Conservation (phyloP, 2,329 filamentous ascomycete genomes). For the Phialophora verrucosa region DNA sequence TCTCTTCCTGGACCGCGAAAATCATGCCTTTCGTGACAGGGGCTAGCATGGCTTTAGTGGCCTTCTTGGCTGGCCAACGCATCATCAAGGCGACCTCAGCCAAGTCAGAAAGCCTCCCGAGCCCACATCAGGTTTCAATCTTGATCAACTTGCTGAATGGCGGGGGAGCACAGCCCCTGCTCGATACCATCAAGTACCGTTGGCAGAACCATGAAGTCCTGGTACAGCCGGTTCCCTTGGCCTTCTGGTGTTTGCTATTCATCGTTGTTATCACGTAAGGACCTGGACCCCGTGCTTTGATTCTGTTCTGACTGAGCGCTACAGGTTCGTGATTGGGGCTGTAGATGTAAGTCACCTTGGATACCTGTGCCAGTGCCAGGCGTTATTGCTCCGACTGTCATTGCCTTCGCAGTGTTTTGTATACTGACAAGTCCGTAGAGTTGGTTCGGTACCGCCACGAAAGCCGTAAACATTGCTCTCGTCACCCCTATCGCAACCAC, state of each 20-base stretch:
- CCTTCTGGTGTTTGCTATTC: slow-evolving; percentile 25
- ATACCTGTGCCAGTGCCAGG: not conserved
- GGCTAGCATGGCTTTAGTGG: slow-evolving; percentile 31
- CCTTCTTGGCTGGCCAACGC: slow-evolving; percentile 33
- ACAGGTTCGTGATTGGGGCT: slow-evolving; percentile 23
- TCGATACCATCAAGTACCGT: slow-evolving; percentile 23
- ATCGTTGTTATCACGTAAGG: slow-evolving; percentile 27
- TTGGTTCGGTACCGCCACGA: slow-evolving; percentile 23
- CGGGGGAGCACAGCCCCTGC: slow-evolving; percentile 20
- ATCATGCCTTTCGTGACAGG: slow-evolving; percentile 35
- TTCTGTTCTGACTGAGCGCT: slow-evolving; percentile 3
- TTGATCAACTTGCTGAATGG: slow-evolving; percentile 26
- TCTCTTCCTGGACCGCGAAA: slow-evolving; percentile 32
- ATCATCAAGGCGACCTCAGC: slow-evolving; percentile 29
- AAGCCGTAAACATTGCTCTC: slow-evolving; percentile 17
- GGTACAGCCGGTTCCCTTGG: slow-evolving; percentile 24
- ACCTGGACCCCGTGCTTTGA: not conserved
- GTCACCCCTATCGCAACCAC: slow-evolving; percentile 2
- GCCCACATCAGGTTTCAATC: slow-evolving; percentile 29
- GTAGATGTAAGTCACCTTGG: slow-evolving; percentile 2
- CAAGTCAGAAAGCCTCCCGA: slow-evolving; percentile 22
- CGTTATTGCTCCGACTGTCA: not conserved
- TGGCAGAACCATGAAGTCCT: slow-evolving; percentile 21
- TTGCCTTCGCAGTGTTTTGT: not conserved
- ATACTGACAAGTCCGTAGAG: not conserved